These are phyloP conservation scores for Roridomyces roridus DNA, from an alignment of 768 basidiomycete species.

Conservation along the genomic window DNA sequence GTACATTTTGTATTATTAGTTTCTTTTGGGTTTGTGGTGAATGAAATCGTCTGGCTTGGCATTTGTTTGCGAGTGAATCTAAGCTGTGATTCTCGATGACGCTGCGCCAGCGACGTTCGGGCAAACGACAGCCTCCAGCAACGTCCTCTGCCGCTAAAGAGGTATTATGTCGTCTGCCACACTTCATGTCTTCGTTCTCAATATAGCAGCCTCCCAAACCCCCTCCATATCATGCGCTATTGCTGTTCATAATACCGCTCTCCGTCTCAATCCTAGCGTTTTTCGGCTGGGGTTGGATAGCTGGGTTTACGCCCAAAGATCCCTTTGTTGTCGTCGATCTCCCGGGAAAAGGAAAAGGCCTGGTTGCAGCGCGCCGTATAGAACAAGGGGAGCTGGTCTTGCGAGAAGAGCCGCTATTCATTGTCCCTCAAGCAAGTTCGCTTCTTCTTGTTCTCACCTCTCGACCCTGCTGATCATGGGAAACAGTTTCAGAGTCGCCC, in stretches of 20 bases:
- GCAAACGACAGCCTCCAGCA: too few relatives aligned
- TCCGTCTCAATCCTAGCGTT: too few relatives aligned
- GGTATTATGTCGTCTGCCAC: too few relatives aligned
- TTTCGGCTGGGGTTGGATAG: too few relatives aligned
- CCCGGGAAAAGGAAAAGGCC: slow-evolving; percentile 62
- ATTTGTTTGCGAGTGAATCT: not conserved
- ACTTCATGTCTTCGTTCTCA: too few relatives aligned
- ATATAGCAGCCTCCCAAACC: too few relatives aligned
- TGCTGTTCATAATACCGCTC: too few relatives aligned
- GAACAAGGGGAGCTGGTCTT: slow-evolving; percentile 67
- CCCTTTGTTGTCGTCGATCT: slow-evolving; percentile 51
- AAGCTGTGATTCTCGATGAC: too few relatives aligned
- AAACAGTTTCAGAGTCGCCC: slow-evolving; percentile 52
- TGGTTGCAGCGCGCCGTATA: slow-evolving; percentile 58
- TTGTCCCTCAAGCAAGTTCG: slow-evolving; percentile 55
- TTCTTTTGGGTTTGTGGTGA: not conserved
- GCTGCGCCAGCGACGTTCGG: too few relatives aligned
- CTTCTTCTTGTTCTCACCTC: not conserved
- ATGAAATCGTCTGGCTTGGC: slow-evolving; percentile 5
- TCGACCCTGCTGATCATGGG: not conserved
- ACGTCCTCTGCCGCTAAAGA: too few relatives aligned
- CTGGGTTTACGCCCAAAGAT: not conserved
- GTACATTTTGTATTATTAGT: slow-evolving; percentile 7
- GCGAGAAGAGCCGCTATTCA: slow-evolving; percentile 59
- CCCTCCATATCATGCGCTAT: too few relatives aligned